Percentiles rank a stretch among this genome's conserved stretches.
phyloP scores from a whole-genome alignment of 768 basidiomycete genomes.

The Kwoniella newhampshirensis region DNA sequence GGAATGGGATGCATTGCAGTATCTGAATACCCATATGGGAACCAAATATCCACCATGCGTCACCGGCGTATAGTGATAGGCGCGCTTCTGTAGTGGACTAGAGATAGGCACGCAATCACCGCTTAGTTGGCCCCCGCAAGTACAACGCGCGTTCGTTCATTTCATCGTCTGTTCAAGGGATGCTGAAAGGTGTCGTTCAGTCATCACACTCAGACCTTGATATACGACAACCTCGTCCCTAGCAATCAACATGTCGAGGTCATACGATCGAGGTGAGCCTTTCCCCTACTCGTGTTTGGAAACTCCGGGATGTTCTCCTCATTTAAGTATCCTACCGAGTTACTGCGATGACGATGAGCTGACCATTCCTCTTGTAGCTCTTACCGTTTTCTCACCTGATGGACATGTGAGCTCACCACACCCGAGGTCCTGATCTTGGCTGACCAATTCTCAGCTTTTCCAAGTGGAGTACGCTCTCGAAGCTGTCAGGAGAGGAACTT shows the following conservation, averaged over 20 bases:
- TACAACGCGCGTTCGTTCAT: constrained; percentile 12
- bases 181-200: too few species aligned
- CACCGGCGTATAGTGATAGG: neutral
- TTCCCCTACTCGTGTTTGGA: neutral
- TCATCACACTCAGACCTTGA: too few species aligned
- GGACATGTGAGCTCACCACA: constrained; percentile 81
- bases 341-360: neutral
- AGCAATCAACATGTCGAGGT: constrained; percentile 62
- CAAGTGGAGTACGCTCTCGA: constrained; percentile 99
- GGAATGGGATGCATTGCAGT: too few species aligned
- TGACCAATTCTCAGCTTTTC: constrained; percentile 35
- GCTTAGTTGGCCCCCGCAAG: constrained; percentile 10
- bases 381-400: constrained; percentile 98
- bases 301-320: neutral
- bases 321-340: too few species aligned
- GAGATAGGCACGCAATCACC: neutral
- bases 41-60: neutral
- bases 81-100: neutral
- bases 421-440: neutral
- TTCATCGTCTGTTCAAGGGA: too few species aligned
- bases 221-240: neutral
- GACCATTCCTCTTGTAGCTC: constrained; percentile 59
- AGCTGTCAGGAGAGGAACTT: constrained; percentile 94
- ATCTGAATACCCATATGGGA: too few species aligned
- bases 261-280: constrained; percentile 86